Base-by-base conservation (phyloP, 2,329 filamentous ascomycete species). In the Diplodia scrobiculata region DNA sequence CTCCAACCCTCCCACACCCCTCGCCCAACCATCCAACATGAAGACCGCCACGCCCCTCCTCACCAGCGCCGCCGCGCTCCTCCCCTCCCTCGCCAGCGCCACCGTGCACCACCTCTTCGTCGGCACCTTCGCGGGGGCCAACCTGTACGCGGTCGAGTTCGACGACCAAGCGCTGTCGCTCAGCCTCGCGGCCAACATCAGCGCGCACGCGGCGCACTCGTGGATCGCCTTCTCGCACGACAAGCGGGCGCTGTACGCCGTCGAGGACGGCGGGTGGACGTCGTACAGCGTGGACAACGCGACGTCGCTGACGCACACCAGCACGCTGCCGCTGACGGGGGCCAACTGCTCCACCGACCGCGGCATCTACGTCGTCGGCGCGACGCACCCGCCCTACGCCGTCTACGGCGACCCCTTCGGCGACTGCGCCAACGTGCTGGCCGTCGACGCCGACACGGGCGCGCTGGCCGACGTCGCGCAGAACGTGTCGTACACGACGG, bases 141-240 rank as follows among this genome's bases (percentile, higher is more conserved):
- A 59, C 27, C 36, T 67, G 41, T 67, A 67, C 50, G 66, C 66
- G 17, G 38, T 67, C 34, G 45, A 36, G 25, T 67, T 67, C 47
- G 66, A 67, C 66, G 63, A 64, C 34, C 34, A 47, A 3, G 14
- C 66, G 1, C 51, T 59, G 11, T 17, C 53, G 13, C 62, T 67
- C n/a, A 60, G 34, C 11, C 62, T 67, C 29, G 50, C 66, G 14
- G 55, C 55, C 34, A 67, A 65, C 52, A 55, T 67, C 54, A 67
- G 34, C 51, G 66, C 66, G 14, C 21, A 50, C 38, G 63, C 47
- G 9, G n/a, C 53, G 3, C 66, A 67, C 47, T 45, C 45, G 10
- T 67, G 66, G 66, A 52, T 67, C 41, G 32, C 34, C 14, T 47
- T 67, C 5, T 67, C 66, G 14, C 63, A 62, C 34, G 55, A 68